These are phyloP conservation scores for Castanopsis chinensis DNA, from an alignment of 306 rosid species.

Conservation along the genomic window DNA sequence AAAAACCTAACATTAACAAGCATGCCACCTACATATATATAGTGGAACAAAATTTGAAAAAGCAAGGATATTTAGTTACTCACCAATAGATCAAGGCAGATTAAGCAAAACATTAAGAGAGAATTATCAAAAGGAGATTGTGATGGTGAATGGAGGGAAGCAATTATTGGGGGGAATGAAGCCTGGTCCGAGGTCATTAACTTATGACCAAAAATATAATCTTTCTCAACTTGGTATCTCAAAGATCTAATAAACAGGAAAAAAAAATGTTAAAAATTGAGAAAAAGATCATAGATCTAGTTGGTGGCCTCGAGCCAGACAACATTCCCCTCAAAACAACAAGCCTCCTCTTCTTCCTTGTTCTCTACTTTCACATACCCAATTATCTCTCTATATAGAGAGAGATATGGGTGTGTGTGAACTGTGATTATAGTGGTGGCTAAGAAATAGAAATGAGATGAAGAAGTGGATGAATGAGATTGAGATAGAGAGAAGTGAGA, in stretches of 20 bases:
- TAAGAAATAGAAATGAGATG: not conserved
- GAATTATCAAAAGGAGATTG: not conserved
- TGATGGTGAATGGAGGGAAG: conserved; percentile 33
- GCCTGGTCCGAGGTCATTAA: conserved; percentile 67
- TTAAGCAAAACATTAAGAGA: not conserved
- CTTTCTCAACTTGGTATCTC: conserved; percentile 1
- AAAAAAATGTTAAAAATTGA: not conserved
- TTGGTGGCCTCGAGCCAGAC: conserved; percentile 63
- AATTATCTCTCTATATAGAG: not conserved
- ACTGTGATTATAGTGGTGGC: conserved; percentile 1
- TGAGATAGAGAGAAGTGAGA: not conserved
- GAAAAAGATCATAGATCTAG: conserved; percentile 27
- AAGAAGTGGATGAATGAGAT: not conserved
- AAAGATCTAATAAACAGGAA: not conserved
- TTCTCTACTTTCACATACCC: not conserved
- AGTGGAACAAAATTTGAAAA: not conserved
- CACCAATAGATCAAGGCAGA: conserved; percentile 12
- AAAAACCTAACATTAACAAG: not conserved
- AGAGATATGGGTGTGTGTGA: not conserved
- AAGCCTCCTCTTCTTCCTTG: not conserved
- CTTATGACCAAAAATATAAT: conserved; percentile 2
- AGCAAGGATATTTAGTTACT: not conserved
- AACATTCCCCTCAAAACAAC: conserved; percentile 59
- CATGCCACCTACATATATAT: not conserved
- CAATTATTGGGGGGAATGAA: conserved; percentile 66